Evolutionary conservation across 805 yeast genomes (phyloP).

Genomic region (Cyberlindnera petersonii): DNA sequence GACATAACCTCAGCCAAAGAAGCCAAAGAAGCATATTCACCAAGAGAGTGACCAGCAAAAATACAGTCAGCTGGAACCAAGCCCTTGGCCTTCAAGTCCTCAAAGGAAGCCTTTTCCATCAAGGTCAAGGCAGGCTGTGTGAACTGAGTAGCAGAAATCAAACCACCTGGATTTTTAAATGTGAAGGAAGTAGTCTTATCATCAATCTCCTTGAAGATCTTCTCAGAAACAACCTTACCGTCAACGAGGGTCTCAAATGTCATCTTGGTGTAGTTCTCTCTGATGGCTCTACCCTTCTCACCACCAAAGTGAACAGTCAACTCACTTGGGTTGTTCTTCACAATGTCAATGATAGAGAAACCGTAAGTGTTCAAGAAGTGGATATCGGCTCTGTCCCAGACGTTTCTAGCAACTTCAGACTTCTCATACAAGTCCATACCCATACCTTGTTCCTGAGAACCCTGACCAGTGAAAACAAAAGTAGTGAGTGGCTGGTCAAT

Average conservation of each 20-base stretch:
- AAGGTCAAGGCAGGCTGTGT: slow-evolving; percentile 98
- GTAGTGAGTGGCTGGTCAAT: slow-evolving; percentile 97
- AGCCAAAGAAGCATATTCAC: slow-evolving; percentile 97
- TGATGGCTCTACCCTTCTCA: slow-evolving; percentile 90
- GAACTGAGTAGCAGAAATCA: slow-evolving; percentile 96
- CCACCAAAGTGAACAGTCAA: slow-evolving; percentile 97
- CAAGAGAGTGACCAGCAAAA: slow-evolving; percentile 99
- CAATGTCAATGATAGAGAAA: slow-evolving; percentile 94
- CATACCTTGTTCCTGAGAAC: slow-evolving; percentile 99
- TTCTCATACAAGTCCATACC: slow-evolving; percentile 97
- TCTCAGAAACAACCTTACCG: slow-evolving; percentile 83
- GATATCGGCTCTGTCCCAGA: slow-evolving; percentile 96
- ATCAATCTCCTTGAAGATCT: slow-evolving; percentile 89
- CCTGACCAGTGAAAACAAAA: slow-evolving; percentile 98
- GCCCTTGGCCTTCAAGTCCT: slow-evolving; percentile 95
- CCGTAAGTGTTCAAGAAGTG: slow-evolving; percentile 95
- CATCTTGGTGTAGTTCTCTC: slow-evolving; percentile 94
- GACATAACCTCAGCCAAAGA: slow-evolving; percentile 99
- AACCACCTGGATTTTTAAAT: slow-evolving; percentile 89
- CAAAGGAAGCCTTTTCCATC: slow-evolving; percentile 99
- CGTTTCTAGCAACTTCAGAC: slow-evolving; percentile 87
- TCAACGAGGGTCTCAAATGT: slow-evolving; percentile 92
- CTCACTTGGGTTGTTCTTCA: slow-evolving; percentile 91
- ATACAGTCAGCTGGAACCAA: slow-evolving; percentile 88
- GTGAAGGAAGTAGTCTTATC: slow-evolving; percentile 80